Evolutionary conservation across 2,329 filamentous ascomycete species (phyloP).

Genomic region (Delphinella strobiligena): DNA sequence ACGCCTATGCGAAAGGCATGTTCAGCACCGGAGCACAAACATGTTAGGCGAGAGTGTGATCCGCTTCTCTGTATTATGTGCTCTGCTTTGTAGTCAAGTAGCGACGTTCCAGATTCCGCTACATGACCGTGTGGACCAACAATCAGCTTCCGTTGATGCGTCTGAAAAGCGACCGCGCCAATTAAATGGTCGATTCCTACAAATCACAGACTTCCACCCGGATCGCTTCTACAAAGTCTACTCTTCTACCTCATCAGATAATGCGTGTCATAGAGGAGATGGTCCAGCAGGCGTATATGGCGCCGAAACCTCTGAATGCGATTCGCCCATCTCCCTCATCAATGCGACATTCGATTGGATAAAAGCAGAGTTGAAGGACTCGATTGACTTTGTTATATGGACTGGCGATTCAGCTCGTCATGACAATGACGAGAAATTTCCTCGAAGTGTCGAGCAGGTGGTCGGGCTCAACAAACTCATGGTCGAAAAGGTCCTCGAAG

Average conservation of each 20-base stretch:
- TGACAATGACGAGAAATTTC: conserved; percentile 39
- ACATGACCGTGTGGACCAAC: conserved; percentile 3
- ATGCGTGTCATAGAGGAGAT: conserved; percentile 66
- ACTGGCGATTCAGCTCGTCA: conserved; percentile 28
- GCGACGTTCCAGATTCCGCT: conserved; percentile 6
- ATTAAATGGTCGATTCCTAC: conserved; percentile 60
- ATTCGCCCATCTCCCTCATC: conserved; percentile 66
- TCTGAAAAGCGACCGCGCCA: conserved; percentile 4
- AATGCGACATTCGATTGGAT: conserved; percentile 91
- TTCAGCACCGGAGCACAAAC: neutral
- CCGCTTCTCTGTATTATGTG: neutral
- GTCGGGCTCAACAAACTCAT: conserved; percentile 63
- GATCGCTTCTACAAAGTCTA: conserved; percentile 77
- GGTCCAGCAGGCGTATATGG: conserved; percentile 74
- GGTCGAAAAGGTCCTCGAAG: conserved; percentile 61
- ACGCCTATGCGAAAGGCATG: no score
- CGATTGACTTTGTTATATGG: conserved; percentile 28
- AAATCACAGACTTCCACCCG: conserved; percentile 93
- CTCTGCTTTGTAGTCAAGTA: neutral
- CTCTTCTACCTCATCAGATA: conserved; percentile 54
- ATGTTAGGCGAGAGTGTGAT: conserved; percentile 2
- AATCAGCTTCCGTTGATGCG: neutral
- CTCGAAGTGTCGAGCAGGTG: conserved; percentile 66
- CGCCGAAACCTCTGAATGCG: conserved; percentile 78
- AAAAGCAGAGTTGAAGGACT: conserved; percentile 27